These are phyloP conservation scores for Gaultheria prostrata DNA, from an alignment of 148 eudicot species.

Conservation along the genomic window DNA sequence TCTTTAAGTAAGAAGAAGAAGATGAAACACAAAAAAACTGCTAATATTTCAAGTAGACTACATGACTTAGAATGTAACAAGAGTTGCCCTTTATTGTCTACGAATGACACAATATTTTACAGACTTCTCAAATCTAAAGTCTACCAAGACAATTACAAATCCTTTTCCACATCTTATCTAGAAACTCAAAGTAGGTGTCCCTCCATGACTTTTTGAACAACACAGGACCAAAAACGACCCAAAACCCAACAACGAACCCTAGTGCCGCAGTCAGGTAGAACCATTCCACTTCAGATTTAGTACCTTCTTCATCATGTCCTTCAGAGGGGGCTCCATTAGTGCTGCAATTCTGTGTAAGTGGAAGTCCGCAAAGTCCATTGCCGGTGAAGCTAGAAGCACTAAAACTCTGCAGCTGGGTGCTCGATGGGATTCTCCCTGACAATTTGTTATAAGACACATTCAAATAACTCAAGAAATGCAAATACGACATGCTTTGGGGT, in stretches of 20 bases:
- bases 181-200: neutral
- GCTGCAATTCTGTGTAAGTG: neutral
- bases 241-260: neutral
- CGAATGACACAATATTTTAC: neutral
- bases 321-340: neutral
- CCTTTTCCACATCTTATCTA: neutral
- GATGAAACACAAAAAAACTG: neutral
- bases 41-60: neutral
- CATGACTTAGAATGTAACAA: neutral
- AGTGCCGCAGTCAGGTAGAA: neutral
- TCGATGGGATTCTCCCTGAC: neutral
- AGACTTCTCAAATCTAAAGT: neutral
- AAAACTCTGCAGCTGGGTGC: slow-evolving; percentile 1
- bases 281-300: neutral
- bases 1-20: neutral
- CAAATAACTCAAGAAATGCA: neutral
- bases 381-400: neutral
- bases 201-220: neutral
- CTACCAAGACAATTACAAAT: neutral
- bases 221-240: neutral
- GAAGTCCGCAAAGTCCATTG: neutral
- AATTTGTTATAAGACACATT: neutral
- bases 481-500: slow-evolving; percentile 9
- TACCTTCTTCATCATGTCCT: neutral
- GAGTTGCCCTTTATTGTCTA: neutral